Evolutionary conservation across 345 rosid genomes (phyloP), one percentile per base, ranked within the genome.

Genomic region (Geranium rotundifolium): DNA sequence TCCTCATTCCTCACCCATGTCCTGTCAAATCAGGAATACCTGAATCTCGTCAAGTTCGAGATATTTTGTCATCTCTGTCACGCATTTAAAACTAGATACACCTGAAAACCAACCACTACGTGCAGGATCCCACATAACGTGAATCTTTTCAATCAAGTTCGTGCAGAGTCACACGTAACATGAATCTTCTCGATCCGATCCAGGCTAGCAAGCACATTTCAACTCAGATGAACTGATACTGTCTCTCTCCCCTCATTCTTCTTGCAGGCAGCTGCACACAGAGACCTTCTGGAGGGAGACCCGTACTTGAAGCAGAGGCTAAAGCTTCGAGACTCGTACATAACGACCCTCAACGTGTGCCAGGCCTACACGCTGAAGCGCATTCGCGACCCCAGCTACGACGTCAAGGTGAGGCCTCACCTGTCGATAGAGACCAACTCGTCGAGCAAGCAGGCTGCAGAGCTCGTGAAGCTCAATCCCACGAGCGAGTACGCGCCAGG

Each of bases 301-400:
- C 99, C 99, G 0, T 93, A 93, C 84, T 70, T 93, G 72, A 88
- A 81, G 78, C 97, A 93, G 69, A 84, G 99, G 80, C 89, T 93
- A 57, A 80, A 88, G 58, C 90, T 93, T 29, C 97, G 96, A 49
- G 87, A 90, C 74, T 78, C 99, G 17, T 90, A 93, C 75, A 90
- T 93, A 68, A 90, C 99, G 0, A 85, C 97, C 56, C 83, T 90
- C 52, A 93, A 86, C 52, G 99, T 79, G 61, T 88, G 89, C 63
- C 99, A 93, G 71, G 99, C 96, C 15, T 88, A 85, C 76, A 90
- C 99, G 0, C 76, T 93, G 64, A 93, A 86, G 69, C 83, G 80
- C 64, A 88, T 93, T 34, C 95, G 96, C 1, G 92, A 93, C 65
- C 83, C 92, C 0, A 72, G 80, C 77, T 90, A 80, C 84, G 80